Conservation (phyloP, 331 rosid species). For the Phaseolus coccineus region DNA sequence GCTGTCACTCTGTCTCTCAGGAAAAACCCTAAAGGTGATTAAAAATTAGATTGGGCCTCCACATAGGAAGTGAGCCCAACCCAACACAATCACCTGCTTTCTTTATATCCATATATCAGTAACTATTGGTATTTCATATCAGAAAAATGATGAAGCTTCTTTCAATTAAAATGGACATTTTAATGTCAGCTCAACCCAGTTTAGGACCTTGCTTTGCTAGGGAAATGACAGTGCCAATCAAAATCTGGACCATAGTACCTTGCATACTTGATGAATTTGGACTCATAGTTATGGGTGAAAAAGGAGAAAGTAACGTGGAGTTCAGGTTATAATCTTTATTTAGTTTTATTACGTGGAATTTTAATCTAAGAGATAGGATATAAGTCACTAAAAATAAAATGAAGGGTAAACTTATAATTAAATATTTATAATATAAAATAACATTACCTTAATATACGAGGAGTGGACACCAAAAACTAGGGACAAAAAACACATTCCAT, state of each 20-base stretch:
- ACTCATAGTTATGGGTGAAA: not conserved
- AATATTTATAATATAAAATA: not conserved
- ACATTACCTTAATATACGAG: conserved; percentile 7
- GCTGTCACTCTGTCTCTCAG: too few species aligned
- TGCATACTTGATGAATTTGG: not conserved
- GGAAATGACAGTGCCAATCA: not conserved
- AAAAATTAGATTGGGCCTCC: too few species aligned
- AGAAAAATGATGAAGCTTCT: too few species aligned
- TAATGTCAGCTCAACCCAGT: too few species aligned
- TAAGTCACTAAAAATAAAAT: not conserved
- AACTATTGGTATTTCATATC: too few species aligned
- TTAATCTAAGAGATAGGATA: not conserved
- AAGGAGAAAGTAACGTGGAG: not conserved
- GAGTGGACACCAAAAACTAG: conserved; percentile 43
- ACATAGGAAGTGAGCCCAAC: too few species aligned
- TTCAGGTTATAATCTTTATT: not conserved
- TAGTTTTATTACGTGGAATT: not conserved
- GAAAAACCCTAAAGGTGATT: too few species aligned
- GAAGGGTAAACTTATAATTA: not conserved
- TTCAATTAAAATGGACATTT: too few species aligned
- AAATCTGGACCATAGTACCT: not conserved
- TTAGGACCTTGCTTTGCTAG: not conserved
- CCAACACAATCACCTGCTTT: too few species aligned
- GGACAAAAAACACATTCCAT: conserved; percentile 68
- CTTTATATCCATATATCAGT: too few species aligned